These are phyloP conservation scores for Wickerhamiella parazyma DNA, from an alignment of 805 yeast species.

Conservation along the genomic window DNA sequence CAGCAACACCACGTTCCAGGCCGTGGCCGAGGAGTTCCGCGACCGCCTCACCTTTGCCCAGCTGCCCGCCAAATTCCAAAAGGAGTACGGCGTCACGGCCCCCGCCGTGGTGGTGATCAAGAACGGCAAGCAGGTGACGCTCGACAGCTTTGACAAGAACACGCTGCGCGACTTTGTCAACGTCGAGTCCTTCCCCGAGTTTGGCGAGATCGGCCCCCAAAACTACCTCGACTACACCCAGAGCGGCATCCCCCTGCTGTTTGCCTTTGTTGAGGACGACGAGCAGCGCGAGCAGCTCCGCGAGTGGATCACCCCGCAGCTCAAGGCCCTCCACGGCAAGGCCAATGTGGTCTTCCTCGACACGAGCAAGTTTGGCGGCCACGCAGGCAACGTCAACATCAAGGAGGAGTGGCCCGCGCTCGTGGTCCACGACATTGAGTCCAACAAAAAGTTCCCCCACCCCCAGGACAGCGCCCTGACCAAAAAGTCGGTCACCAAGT, in stretches of 20 bases:
- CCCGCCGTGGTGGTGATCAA: constrained; percentile 38
- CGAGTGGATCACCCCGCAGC: constrained; percentile 43
- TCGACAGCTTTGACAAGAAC: constrained; percentile 24
- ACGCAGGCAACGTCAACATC: constrained; percentile 76
- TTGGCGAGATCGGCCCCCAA: constrained; percentile 75
- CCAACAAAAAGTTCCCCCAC: constrained; percentile 66
- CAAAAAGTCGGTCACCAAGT: constrained; percentile 40
- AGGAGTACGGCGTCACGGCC: constrained; percentile 28
- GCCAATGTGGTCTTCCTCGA: constrained; percentile 82
- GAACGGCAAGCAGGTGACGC: constrained; percentile 23
- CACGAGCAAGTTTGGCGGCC: constrained; percentile 66
- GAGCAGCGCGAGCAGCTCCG: constrained; percentile 50
- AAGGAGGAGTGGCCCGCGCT: constrained; percentile 72
- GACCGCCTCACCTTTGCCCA: constrained; percentile 51
- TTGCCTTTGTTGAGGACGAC: constrained; percentile 64
- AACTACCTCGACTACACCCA: constrained; percentile 65
- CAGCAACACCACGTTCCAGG: constrained; percentile 44
- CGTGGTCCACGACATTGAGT: constrained; percentile 61
- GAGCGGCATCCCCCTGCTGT: constrained; percentile 66
- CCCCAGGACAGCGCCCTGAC: constrained; percentile 44
- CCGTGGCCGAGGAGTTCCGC: constrained; percentile 50
- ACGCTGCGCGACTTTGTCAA: constrained; percentile 37
- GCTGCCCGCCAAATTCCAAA: constrained; percentile 30
- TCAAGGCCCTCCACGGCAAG: constrained; percentile 64
- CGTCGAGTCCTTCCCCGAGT: constrained; percentile 60